phyloP scores from a whole-genome alignment of 208 protist species.

The Trypanosoma theileri region DNA sequence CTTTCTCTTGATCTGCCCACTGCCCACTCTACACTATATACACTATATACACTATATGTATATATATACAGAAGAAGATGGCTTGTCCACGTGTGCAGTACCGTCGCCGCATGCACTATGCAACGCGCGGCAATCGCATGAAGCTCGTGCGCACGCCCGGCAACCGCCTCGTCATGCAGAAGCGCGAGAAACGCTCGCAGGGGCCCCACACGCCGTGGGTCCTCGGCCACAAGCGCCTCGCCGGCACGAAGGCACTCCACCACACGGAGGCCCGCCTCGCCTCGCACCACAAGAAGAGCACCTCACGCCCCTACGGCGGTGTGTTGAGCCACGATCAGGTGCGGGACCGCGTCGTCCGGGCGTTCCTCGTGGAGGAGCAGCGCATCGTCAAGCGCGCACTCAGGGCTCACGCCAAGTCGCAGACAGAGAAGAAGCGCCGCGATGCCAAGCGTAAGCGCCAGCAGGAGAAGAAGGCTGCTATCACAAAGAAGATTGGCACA shows the following conservation, averaged over 20 bases:
- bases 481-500: conserved; percentile 40
- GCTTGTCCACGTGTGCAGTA: conserved; percentile 74
- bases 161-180: conserved; percentile 94
- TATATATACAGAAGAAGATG: conserved; percentile 32
- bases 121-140: conserved; percentile 71
- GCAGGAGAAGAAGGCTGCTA: conserved; percentile 56
- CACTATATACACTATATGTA: background rate
- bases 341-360: conserved; percentile 95
- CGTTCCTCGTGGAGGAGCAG: conserved; percentile 99
- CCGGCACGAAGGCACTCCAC: conserved; percentile 90
- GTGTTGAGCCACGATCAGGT: conserved; percentile 95
- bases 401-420: conserved; percentile 67
- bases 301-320: conserved; percentile 97
- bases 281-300: conserved; percentile 93
- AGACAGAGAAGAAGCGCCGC: conserved; percentile 65
- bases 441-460: conserved; percentile 77
- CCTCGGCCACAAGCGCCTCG: conserved; percentile 92
- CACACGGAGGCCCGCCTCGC: conserved; percentile 84
- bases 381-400: conserved; percentile 97
- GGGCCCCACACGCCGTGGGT: conserved; percentile 92
- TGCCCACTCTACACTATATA: no score
- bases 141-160: conserved; percentile 88
- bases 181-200: conserved; percentile 93
- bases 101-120: conserved; percentile 82
- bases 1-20: background rate